A percentile compares a stretch with the other conserved stretches of the same genome.
phyloP scores from a whole-genome alignment of 352 stramenopile genomes.

The Aphanomyces astaci region DNA sequence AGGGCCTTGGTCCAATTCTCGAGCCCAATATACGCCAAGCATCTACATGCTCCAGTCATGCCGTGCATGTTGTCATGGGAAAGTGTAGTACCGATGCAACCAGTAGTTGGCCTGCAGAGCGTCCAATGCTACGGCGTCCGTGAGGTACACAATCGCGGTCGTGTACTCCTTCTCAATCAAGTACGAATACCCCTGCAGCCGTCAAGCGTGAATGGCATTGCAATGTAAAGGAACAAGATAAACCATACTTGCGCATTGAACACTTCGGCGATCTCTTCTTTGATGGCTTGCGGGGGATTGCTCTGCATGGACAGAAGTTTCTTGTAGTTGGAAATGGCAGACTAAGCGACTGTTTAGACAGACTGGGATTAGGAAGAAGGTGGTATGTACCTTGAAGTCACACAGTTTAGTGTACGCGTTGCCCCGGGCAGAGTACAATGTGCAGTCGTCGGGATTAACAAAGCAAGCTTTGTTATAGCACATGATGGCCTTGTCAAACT shows the following conservation, averaged over 20 bases:
- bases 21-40: slow-evolving; percentile 51
- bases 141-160: slow-evolving; percentile 59
- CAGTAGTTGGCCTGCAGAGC: slow-evolving; percentile 61
- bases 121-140: slow-evolving; percentile 67
- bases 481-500: slow-evolving; percentile 22
- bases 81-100: slow-evolving; percentile 48
- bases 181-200: slow-evolving; percentile 39
- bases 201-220: neutral
- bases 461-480: slow-evolving; percentile 73
- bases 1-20: slow-evolving; percentile 63
- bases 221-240: neutral
- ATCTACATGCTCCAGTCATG: neutral
- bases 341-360: slow-evolving; percentile 23
- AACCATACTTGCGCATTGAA: slow-evolving; percentile 45
- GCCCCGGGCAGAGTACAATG: slow-evolving; percentile 56
- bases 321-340: slow-evolving; percentile 68
- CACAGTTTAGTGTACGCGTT: slow-evolving; percentile 65
- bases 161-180: slow-evolving; percentile 46
- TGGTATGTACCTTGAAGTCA: slow-evolving; percentile 40
- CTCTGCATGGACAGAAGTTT: slow-evolving; percentile 56
- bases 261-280: slow-evolving; percentile 64
- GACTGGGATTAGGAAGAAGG: too few relatives aligned
- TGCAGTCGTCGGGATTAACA: slow-evolving; percentile 41
- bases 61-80: neutral
- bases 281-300: slow-evolving; percentile 53